A percentile compares a stretch with the other conserved stretches of the same genome.
These are phyloP conservation scores for Ganoderma boninense DNA, from an alignment of 1,284 basidiomycete species.

Conservation along the genomic window DNA sequence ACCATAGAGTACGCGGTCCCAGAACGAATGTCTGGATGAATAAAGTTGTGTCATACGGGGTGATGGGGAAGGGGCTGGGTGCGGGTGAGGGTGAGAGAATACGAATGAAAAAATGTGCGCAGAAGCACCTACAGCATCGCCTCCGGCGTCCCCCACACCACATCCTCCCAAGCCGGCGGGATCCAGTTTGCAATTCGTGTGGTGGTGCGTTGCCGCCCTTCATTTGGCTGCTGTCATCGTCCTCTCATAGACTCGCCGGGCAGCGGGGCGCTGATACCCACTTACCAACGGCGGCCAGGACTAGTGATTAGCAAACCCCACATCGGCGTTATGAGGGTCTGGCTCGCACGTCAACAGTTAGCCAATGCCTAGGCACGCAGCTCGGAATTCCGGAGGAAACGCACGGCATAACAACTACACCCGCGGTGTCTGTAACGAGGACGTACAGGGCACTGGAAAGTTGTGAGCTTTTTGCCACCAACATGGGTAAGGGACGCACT, in stretches of 20 bases:
- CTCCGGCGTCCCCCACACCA: conserved; percentile 22
- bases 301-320: background rate
- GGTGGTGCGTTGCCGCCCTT: conserved; percentile 3
- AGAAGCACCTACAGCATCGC: conserved; percentile 31
- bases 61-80: conserved; percentile 17
- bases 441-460: background rate
- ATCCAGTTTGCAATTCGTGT: background rate
- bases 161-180: conserved; percentile 5
- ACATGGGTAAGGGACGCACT: conserved; percentile 6
- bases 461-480: background rate
- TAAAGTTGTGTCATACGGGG: conserved; percentile 23
- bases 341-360: background rate
- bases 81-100: conserved; percentile 9
- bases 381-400: conserved; percentile 2
- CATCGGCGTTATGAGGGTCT: background rate
- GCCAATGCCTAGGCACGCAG: conserved; percentile 2
- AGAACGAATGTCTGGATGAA: conserved; percentile 13
- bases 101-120: background rate
- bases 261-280: background rate
- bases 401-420: background rate
- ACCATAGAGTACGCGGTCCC: background rate
- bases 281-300: background rate
- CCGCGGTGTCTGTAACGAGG: background rate
- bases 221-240: conserved; percentile 19
- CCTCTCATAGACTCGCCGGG: background rate